These are phyloP conservation scores for Kokia cookei DNA, from an alignment of 441 rosid genomes.

Conservation along the genomic window DNA sequence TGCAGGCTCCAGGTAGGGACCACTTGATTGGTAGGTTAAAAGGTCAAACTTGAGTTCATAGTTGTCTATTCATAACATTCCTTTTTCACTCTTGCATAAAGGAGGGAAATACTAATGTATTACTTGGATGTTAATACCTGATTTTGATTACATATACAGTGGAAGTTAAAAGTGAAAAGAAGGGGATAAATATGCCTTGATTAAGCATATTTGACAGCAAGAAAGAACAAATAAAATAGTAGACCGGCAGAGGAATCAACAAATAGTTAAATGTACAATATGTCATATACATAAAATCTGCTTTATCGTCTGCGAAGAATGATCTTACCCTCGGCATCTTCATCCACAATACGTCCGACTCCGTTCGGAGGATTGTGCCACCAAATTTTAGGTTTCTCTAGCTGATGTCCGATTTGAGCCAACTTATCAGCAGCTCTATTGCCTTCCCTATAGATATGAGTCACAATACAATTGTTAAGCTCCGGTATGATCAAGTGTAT, in stretches of 20 bases:
- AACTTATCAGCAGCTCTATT: conserved; percentile 69
- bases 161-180: background rate
- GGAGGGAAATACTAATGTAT: background rate
- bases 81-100: background rate
- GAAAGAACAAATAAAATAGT: background rate
- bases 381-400: conserved; percentile 56
- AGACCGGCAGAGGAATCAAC: background rate
- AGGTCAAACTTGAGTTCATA: background rate
- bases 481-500: conserved; percentile 50
- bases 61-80: background rate
- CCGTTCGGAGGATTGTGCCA: conserved; percentile 46
- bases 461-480: conserved; percentile 43
- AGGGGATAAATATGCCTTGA: background rate
- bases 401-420: conserved; percentile 63
- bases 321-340: conserved; percentile 67
- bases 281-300: background rate
- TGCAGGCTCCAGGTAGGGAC: background rate
- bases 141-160: background rate
- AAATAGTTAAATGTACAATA: background rate
- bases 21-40: background rate
- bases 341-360: conserved; percentile 46
- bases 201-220: background rate
- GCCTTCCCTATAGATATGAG: conserved; percentile 71
- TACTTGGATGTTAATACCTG: background rate
- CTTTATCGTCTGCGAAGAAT: conserved; percentile 37